Evolutionary conservation across 805 yeast species (phyloP), one percentile per base, ranked within the genome.

Genomic region (Scheffersomyces lignosus): DNA sequence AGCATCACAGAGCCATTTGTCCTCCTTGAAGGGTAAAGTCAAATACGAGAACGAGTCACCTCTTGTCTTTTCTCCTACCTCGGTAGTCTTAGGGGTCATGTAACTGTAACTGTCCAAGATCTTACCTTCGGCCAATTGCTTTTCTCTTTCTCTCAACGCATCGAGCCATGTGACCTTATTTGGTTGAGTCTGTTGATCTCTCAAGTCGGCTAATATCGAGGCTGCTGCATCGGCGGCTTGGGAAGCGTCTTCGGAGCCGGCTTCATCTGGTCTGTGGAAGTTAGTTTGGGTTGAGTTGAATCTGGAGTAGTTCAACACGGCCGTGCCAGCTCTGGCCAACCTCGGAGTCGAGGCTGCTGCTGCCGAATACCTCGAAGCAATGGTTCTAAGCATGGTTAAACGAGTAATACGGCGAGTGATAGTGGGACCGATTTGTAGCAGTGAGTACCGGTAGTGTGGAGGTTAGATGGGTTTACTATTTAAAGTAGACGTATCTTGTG

Each of bases 21-120:
- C 96, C 42, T 85, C 85, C 50, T 85, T 86, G 68, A 90, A 89
- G 0, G 96, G 96, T 33, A 90, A 67, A 1, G 75, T 67, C 41
- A 84, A 63, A 52, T 73, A 83, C 27, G 82, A 70, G 49, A 85
- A 85, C 3, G 96, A 87, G 47, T 89, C 96, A 9, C 68, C 70
- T 47, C 93, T 75, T 1, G 93, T 82, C 54, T 80, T 79, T 46
- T 88, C 93, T 18, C 75, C 69, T 12, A 89, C 79, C 5, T 70
- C 79, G 13, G 87, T 77, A 13, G 90, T 75, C 46, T 78, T 81
- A 6, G 90, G 89, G 43, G 80, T 77, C 38, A 79, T 78, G 60
- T 85, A 83, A 10, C 87, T 77, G 56, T 74, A 80, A 26, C 87
- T 77, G 56, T 83, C 88, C 50, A 81, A 70, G 22, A 78, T 70